These are phyloP conservation scores for Helicosporidium sp. DNA, from an alignment of 139 green algal genomes.

Conservation along the genomic window DNA sequence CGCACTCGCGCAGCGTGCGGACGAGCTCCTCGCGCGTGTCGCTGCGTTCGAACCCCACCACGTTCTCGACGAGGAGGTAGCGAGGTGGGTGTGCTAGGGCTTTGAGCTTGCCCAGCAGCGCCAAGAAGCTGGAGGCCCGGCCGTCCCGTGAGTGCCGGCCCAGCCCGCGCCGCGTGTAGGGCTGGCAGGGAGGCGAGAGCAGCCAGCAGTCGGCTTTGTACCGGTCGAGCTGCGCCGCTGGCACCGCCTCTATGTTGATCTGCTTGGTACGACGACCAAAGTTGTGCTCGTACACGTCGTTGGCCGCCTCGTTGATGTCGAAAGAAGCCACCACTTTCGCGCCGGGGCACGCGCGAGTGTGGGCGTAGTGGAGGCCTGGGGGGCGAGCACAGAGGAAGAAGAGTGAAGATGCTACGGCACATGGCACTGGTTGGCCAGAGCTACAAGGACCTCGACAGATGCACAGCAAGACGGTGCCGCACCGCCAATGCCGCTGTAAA, in stretches of 20 bases:
- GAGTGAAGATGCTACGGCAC: background rate
- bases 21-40: conserved; percentile 15
- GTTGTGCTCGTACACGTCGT: conserved; percentile 49
- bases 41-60: conserved; percentile 53
- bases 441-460: background rate
- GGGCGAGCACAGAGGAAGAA: background rate
- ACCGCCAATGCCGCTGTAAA: conserved; percentile 51
- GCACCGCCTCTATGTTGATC: conserved; percentile 33
- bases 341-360: conserved; percentile 5
- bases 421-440: too few species aligned
- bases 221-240: conserved; percentile 18
- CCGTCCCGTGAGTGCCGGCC: conserved; percentile 25
- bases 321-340: conserved; percentile 32
- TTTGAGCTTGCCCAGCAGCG: conserved; percentile 24
- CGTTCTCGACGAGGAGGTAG: conserved; percentile 56
- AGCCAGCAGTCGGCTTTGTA: conserved; percentile 40
- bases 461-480: background rate
- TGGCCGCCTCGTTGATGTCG: conserved; percentile 53
- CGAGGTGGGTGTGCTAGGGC: conserved; percentile 15
- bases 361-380: conserved; percentile 31
- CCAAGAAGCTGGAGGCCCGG: conserved; percentile 32
- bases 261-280: conserved; percentile 25
- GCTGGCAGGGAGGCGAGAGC: conserved; percentile 60
- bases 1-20: conserved; percentile 2
- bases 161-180: conserved; percentile 52